Evolutionary conservation across 768 basidiomycete species (phyloP), one percentile per base, ranked within the genome.

Genomic region (Phylloporus rhodoxanthus): DNA sequence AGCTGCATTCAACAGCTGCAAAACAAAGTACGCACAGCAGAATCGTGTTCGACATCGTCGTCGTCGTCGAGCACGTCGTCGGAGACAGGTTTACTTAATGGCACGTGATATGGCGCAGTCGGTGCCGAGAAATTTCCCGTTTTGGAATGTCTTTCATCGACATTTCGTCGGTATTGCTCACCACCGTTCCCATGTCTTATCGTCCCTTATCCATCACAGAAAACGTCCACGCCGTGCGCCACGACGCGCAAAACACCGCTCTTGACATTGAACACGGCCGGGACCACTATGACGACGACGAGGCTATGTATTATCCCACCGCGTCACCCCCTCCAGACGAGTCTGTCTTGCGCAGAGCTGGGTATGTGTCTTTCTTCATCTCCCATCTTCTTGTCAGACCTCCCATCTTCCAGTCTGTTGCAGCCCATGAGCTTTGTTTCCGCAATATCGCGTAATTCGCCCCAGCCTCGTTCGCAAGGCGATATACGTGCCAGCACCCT

Each of bases 401-500:
- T 39, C 26, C 33, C 40, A 36, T 63, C n/a, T 13, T 11, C 14
- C 29, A 85, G 83, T 25, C 69, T 84, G 52, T 72, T 85, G 15
- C 82, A 82, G 57, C 70, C 80, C 15, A 72, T 69, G 53, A 77
- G 75, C 53, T 80, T 74, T 59, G 52, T 66, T 59, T 61, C 59
- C 46, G 42, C 60, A 46, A 54, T 67, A 53, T 14, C 55, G 46
- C 60, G 57, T 45, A 48, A 33, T 41, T 48, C 55, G 0, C 43
- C 50, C 9, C 55, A 46, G 8, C 70, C 77, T 8, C 85, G 81
- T 57, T 80, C 80, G 1, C 81, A 80, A 54, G 76, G 76, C 54
- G 72, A 75, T 25, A 90, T 89, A 52, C 80, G 87, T 15, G 71
- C 78, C 29, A 75, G 70, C 54, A 88, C 87, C 0, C 74, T 89